These are phyloP conservation scores for Aspergillus calidoustus DNA, from an alignment of 2,329 filamentous ascomycete genomes.

Conservation along the genomic window DNA sequence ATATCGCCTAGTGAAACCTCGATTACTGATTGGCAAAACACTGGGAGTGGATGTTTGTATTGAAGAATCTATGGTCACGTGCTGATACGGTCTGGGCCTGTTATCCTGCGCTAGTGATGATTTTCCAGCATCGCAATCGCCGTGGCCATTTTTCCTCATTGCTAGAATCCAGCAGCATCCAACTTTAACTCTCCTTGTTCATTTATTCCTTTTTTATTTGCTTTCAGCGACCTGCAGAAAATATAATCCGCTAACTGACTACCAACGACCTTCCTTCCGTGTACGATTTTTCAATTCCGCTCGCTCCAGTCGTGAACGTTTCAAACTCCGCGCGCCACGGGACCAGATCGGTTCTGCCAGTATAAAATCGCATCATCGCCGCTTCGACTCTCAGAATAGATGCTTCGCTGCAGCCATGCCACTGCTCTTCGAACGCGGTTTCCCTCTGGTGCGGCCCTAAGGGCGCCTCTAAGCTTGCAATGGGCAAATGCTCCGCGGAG, in stretches of 20 bases:
- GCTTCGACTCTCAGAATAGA: conserved; percentile 10
- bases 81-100: neutral
- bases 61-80: conserved; percentile 5
- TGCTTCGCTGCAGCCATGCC: conserved; percentile 29
- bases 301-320: neutral
- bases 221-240: neutral
- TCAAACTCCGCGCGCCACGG: neutral
- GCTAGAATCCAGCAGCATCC: neutral
- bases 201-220: neutral
- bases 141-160: conserved; percentile 1
- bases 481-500: conserved; percentile 14
- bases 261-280: neutral
- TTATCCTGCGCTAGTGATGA: conserved; percentile 8
- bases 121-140: neutral
- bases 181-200: neutral
- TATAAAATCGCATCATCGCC: neutral
- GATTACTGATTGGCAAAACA: no score
- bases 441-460: conserved; percentile 19
- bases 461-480: conserved; percentile 6
- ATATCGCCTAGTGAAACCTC: no score
- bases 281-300: neutral
- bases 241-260: neutral
- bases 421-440: conserved; percentile 24
- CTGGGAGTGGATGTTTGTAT: no score
- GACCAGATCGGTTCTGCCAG: neutral